Evolutionary conservation across 169 alveolate species (phyloP).

Genomic region (Plasmodium billcollinsi): DNA sequence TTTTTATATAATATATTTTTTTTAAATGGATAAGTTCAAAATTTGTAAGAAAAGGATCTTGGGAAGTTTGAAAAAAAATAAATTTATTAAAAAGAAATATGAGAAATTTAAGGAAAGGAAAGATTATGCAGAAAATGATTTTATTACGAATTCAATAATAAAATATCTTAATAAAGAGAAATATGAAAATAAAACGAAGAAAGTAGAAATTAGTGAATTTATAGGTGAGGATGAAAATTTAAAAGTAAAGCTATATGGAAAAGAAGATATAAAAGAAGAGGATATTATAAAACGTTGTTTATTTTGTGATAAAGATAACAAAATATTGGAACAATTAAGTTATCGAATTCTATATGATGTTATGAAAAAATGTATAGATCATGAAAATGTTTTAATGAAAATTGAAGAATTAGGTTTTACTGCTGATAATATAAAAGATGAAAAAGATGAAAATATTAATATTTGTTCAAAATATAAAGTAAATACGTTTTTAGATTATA

Average conservation of each 20-base stretch:
- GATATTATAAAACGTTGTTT: slow-evolving; percentile 61
- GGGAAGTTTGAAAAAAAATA: slow-evolving; percentile 13
- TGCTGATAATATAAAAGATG: slow-evolving; percentile 64
- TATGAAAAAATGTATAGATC: slow-evolving; percentile 72
- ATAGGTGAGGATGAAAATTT: slow-evolving; percentile 19
- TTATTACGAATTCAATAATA: slow-evolving; percentile 49
- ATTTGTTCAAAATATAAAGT: slow-evolving; percentile 70
- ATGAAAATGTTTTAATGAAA: slow-evolving; percentile 73
- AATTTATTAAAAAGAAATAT: slow-evolving; percentile 25
- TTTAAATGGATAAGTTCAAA: slow-evolving; percentile 65
- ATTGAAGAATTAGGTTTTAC: slow-evolving; percentile 76
- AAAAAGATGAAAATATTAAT: slow-evolving; percentile 51
- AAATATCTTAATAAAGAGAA: slow-evolving; percentile 43
- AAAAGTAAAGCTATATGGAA: slow-evolving; percentile 32
- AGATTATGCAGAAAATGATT: slow-evolving; percentile 5
- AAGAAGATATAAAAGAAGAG: slow-evolving; percentile 27
- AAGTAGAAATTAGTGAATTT: slow-evolving; percentile 9
- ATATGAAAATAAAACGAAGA: slow-evolving; percentile 34
- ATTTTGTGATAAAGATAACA: slow-evolving; percentile 34
- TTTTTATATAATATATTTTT: not conserved
- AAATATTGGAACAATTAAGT: slow-evolving; percentile 33
- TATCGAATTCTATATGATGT: slow-evolving; percentile 59
- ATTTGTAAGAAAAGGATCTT: slow-evolving; percentile 38
- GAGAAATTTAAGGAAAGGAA: not conserved
- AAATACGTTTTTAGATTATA: slow-evolving; percentile 42